Base-by-base conservation (phyloP, 805 yeast genomes). In the Ascoidea tarda region DNA sequence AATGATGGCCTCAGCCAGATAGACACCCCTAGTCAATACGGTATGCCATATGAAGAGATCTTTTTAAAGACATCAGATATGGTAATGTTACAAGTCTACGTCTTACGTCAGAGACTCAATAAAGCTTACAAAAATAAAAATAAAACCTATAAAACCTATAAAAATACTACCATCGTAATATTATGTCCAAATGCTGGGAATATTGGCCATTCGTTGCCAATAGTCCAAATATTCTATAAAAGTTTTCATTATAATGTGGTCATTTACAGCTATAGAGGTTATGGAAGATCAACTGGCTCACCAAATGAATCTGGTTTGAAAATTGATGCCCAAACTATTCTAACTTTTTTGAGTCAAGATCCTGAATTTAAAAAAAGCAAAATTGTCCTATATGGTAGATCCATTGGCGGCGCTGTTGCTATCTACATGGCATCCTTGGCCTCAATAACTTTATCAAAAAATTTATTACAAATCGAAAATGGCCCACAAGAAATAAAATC, bases 151-250 rank as follows among this genome's bases (percentile, higher is more conserved):
- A 59, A 69, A 3, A 57, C 53, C 21, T 76, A 80, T 53, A 66
- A 74, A 38, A 72, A 77, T 56, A 85, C 82, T 58, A 87, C 97
- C 0, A 75, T 91, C 10, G 61, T 93, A 32, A 75, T 93, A 16
- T 72, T 89, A 51, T 81, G 89, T 50, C 98, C 98, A 5, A 91
- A 91, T 66, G 97, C 97, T 1, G 98, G 98, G 5, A 91, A 93
- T 64, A 91, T 91, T 57, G 98, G 98, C 16, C 88, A 87, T 63
- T 82, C 86, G 32, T 69, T 91, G 49, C 96, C 96, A 1, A 77
- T 88, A 6, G 95, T 86, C 2, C 73, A 81, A 49, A 65, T 83
- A 6, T 80, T 90, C 56, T 86, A 78, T 65, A 67, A 72, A 50
- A 67, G 72, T 46, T 74, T 83, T 65, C 78, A 79, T 12, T 79